phyloP scores from a whole-genome alignment of 1,284 basidiomycete genomes.

The Austroboletus niveus region DNA sequence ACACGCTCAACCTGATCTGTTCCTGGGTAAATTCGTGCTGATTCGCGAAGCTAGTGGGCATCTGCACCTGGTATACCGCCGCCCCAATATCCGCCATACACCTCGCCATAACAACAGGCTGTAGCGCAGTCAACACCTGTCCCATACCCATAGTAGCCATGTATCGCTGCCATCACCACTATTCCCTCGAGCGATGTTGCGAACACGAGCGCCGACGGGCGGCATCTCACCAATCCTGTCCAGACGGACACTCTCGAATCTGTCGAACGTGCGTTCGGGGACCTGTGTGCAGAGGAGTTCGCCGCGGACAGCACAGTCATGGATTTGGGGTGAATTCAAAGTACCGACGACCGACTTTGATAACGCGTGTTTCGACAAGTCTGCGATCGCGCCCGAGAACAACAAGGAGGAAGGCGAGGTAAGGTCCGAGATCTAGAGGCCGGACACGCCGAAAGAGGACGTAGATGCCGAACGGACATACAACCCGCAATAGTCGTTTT shows the following conservation, averaged over 20 bases:
- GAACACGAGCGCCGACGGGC: constrained; percentile 24
- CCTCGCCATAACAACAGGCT: constrained; percentile 28
- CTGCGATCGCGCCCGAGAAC: constrained; percentile 44
- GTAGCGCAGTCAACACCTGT: constrained; percentile 24
- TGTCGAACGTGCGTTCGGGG: constrained; percentile 76
- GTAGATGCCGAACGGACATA: constrained; percentile 47
- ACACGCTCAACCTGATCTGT: constrained; percentile 15
- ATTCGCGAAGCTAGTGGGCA: constrained; percentile 25
- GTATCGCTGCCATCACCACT: constrained; percentile 16
- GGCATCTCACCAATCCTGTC: constrained; percentile 46
- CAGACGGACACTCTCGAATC: constrained; percentile 73
- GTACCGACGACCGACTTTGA: constrained; percentile 76
- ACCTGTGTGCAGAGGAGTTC: constrained; percentile 48
- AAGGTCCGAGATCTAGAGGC: constrained; percentile 10
- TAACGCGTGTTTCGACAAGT: constrained; percentile 78
- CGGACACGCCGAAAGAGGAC: constrained; percentile 24
- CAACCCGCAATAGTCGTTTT: constrained; percentile 74
- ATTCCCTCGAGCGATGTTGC: constrained; percentile 19
- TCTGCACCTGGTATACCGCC: constrained; percentile 34
- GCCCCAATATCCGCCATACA: constrained; percentile 30
- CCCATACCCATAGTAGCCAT: constrained; percentile 28
- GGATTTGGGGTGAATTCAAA: constrained; percentile 39
- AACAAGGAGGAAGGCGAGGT: constrained; percentile 26
- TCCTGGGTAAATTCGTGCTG: constrained; percentile 5
- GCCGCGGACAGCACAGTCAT: constrained; percentile 33